Base-by-base conservation (phyloP, 1,139 yeast genomes). In the Kurtzmaniella natalensis region DNA sequence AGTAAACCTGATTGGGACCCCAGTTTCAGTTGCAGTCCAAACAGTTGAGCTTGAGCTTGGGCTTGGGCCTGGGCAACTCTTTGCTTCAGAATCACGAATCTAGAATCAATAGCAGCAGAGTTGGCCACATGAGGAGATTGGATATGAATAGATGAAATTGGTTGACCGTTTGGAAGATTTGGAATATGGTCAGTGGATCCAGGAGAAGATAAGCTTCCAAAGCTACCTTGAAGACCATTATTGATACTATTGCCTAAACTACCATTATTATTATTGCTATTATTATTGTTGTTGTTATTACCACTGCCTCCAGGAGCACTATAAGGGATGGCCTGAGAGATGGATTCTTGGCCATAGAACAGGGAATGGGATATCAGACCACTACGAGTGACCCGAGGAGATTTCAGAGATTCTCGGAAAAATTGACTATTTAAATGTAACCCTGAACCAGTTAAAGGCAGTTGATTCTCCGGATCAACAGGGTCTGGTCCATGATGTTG, bases 31-130 rank as follows among this genome's bases (percentile, higher is more conserved):
- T 59, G 57, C 8, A 63, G 47, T 29, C 62, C 46, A 15, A 61
- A 48, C 29, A 59, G 51, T 20, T 51, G 59, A 5, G 58, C 59
- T 11, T 44, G 48, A 16, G 53, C 53, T 27, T 52, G 57, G 5
- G 70, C 70, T 37, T 68, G 73, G 30, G 66, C 78, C 46, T 76
- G 81, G 22, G 80, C 82, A 18, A 81, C 74, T 43, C 83, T 72
- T 45, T 80, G 89, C 47, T 81, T 81, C 3, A 88, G 79, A 27
- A 82, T 73, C 30, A 82, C 78, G 50, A 82, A 82, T 33, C 92
- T 64, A 10, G 86, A 80, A 47, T 82, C 92, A 18, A 82, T 79
- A 21, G 76, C 64, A 11, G 70, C 50, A 5, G 70, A 58, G 36
- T 50, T 51, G 8, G 16, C 14, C 6, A 81, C 83, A 37, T 72